Conservation (phyloP, 768 basidiomycete genomes). For the Butyriboletus loyo region DNA sequence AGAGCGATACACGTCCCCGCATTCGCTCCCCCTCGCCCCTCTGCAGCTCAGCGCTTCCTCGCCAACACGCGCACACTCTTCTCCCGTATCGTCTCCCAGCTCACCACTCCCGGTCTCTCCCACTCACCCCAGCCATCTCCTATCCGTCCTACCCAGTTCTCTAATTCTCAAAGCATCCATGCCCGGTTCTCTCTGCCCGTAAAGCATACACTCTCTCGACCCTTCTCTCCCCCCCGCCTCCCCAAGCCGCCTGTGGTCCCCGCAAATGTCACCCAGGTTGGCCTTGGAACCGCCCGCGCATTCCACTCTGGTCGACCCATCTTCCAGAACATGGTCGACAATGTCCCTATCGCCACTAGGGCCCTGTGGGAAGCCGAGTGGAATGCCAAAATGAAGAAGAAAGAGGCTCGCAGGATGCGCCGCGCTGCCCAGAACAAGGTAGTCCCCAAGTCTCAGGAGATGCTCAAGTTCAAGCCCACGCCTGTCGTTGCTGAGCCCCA, state of each 20-base stretch:
- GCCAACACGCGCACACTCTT: constrained; percentile 54
- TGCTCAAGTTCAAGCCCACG: constrained; percentile 25
- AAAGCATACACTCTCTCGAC: constrained; percentile 48
- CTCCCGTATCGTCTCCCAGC: constrained; percentile 51
- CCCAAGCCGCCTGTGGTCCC: constrained; percentile 55
- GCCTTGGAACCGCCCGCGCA: constrained; percentile 71
- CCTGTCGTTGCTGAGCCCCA: constrained; percentile 2
- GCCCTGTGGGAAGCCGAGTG: constrained; percentile 74
- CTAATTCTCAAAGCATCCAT: constrained; percentile 41
- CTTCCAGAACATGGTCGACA: constrained; percentile 77
- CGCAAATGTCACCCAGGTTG: constrained; percentile 58
- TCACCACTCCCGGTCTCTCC: constrained; percentile 53
- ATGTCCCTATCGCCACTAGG: constrained; percentile 73
- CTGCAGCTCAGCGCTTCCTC: constrained; percentile 45
- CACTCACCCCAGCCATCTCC: constrained; percentile 19
- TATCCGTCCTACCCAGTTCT: constrained; percentile 11
- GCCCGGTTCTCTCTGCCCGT: constrained; percentile 56
- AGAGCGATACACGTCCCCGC: constrained; percentile 48
- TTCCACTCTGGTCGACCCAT: constrained; percentile 72
- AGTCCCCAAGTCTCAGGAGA: constrained; percentile 24
- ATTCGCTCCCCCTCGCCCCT: constrained; percentile 30
- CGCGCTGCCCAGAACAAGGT: constrained; percentile 21
- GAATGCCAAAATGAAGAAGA: constrained; percentile 54
- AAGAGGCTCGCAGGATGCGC: constrained; percentile 27
- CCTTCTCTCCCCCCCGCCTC: constrained; percentile 46